Evolutionary conservation across 2,329 filamentous ascomycete genomes (phyloP).

Genomic region (Penicillium glabrum): DNA sequence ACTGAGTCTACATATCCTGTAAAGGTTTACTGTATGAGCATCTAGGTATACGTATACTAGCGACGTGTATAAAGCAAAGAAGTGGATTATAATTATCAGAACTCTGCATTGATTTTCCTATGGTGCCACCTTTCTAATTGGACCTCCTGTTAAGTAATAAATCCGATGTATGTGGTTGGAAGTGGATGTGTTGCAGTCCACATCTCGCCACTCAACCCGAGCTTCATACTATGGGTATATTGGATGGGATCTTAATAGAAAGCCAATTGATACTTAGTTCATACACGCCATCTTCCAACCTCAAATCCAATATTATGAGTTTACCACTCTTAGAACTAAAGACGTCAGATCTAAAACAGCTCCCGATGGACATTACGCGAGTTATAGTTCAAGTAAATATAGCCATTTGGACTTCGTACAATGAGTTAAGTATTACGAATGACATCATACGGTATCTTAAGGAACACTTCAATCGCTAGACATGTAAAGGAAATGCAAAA

Average conservation of each 20-base stretch:
- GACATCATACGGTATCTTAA: conserved; percentile 7
- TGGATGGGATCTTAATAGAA: no score
- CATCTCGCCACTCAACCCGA: background rate
- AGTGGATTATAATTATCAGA: background rate
- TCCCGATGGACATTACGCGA: no score
- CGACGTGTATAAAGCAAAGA: background rate
- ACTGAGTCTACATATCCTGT: background rate
- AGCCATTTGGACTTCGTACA: background rate
- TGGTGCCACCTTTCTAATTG: background rate
- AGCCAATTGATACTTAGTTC: no score
- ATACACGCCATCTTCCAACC: no score
- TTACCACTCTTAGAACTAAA: no score
- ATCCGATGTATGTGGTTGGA: background rate
- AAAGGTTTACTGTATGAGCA: no score
- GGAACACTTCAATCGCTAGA: conserved; percentile 4
- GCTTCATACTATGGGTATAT: background rate
- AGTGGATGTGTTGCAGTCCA: background rate
- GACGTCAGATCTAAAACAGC: no score
- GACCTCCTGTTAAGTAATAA: background rate
- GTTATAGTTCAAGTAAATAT: background rate
- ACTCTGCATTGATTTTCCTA: background rate
- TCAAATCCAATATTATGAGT: no score
- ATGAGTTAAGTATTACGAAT: conserved; percentile 5
- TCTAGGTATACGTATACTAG: background rate
- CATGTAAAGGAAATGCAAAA: conserved; percentile 1